Base-by-base conservation (phyloP, 1,139 yeast species). In the Dujonia santamariae region DNA sequence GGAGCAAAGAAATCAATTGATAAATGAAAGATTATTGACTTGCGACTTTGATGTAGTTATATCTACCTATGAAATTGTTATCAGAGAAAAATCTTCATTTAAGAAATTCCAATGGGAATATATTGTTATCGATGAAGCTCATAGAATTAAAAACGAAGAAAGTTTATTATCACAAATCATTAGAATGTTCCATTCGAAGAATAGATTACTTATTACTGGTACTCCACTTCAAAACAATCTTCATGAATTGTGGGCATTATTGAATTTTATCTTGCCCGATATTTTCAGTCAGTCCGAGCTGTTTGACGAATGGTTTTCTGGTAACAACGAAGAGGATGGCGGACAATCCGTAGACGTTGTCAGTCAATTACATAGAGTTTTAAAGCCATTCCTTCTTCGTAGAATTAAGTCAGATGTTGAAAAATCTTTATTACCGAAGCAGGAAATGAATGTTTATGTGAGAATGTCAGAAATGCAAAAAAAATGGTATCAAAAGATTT, bases 401-500 rank as follows among this genome's bases (percentile, higher is more conserved):
- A 76, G 98, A 54, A 88, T 92, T 37, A 92, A 92, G 54, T 67
- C 88, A 3, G 98, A 92, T 50, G 98, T 92, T 22, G 97, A 92
- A 54, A 86, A 80, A 45, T 85, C 96, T 0, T 70, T 92, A 35
- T 61, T 90, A 30, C 97, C 97, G 4, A 92, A 92, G 54, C 83
- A 85, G 40, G 98, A 92, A 59, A 67, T 86, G 37, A 92, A 92
- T 50, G 71, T 92, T 9, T 92, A 92, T 54, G 85, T 87, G 34
- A 96, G 96, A 19, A 87, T 92, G 97, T 78, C 96, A 0, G 85
- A 81, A 16, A 92, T 92, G 97, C 98, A 92, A 61, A 67, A 80
- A 31, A 74, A 77, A 47, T 92, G 97, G 97, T 92, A 92, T 56
- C 84, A 81, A 54, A 82, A 83, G 50, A 69, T 92, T 40, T 63